Evolutionary conservation across 129 eudicot genomes (phyloP).

Genomic region (Mikania micrantha): DNA sequence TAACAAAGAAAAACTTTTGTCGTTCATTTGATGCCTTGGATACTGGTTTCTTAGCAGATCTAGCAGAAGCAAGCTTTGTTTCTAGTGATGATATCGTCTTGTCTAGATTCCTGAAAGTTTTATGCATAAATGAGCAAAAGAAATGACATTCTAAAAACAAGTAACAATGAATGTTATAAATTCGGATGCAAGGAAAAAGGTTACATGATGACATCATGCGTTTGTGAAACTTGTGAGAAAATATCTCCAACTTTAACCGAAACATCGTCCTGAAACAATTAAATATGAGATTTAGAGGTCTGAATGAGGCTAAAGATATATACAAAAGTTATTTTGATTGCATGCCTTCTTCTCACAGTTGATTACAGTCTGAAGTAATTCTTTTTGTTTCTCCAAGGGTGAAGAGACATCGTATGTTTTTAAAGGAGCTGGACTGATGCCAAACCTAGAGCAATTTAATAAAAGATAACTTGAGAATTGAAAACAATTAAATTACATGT

Average conservation of each 20-base stretch:
- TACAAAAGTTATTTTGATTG: background rate
- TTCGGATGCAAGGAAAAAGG: conserved; percentile 2
- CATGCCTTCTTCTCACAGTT: conserved; percentile 54
- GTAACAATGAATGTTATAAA: background rate
- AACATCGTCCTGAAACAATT: conserved; percentile 39
- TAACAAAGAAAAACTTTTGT: conserved; percentile 67
- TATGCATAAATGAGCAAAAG: background rate
- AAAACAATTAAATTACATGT: background rate
- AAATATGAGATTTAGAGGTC: background rate
- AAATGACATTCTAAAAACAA: background rate
- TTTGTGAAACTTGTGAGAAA: conserved; percentile 57
- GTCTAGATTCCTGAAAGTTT: conserved; percentile 68
- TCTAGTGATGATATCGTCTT: conserved; percentile 72
- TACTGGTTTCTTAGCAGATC: conserved; percentile 43
- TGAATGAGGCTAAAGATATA: background rate
- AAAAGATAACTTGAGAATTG: background rate
- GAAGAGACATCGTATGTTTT: conserved; percentile 19
- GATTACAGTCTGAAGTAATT: conserved; percentile 20
- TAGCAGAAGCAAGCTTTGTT: conserved; percentile 64
- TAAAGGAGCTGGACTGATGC: conserved; percentile 28
- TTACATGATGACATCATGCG: conserved; percentile 65
- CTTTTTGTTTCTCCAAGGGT: conserved; percentile 13
- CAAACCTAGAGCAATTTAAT: conserved; percentile 31
- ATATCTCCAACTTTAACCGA: conserved; percentile 32
- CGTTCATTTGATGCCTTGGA: conserved; percentile 24